Conservation (phyloP, 108 stramenopile genomes). For the Fragilariopsis cylindrus region DNA sequence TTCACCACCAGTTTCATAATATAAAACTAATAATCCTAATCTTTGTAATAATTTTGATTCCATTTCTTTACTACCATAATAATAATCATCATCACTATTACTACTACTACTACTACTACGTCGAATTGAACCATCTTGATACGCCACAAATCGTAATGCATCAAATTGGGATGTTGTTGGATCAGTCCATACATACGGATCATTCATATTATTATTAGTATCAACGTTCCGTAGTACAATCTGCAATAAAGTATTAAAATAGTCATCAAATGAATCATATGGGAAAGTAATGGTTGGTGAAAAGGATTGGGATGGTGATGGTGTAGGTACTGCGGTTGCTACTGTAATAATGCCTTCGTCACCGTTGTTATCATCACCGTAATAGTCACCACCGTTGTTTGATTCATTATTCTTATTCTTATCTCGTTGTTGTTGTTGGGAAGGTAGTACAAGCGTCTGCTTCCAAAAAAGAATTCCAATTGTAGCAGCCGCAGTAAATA, state of each 20-base stretch:
- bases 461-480: too few relatives aligned
- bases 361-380: too few relatives aligned
- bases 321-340: too few relatives aligned
- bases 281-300: neutral
- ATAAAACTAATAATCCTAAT: neutral
- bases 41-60: neutral
- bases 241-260: neutral
- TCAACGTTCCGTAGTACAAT: neutral
- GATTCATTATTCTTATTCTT: too few relatives aligned
- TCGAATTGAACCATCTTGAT: neutral
- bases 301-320: too few relatives aligned
- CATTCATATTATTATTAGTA: neutral
- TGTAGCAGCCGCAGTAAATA: too few relatives aligned
- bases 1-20: constrained; percentile 1
- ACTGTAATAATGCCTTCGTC: too few relatives aligned
- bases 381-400: too few relatives aligned
- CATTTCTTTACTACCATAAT: neutral
- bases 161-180: neutral
- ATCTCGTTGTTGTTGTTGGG: too few relatives aligned
- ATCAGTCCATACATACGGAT: neutral
- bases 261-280: neutral
- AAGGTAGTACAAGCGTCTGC: too few relatives aligned
- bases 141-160: neutral
- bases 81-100: neutral
- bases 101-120: neutral